Percentiles rank a stretch among this genome's conserved stretches.
These are phyloP conservation scores for Scutellaria baicalensis DNA, from an alignment of 257 asterid genomes.

Conservation along the genomic window DNA sequence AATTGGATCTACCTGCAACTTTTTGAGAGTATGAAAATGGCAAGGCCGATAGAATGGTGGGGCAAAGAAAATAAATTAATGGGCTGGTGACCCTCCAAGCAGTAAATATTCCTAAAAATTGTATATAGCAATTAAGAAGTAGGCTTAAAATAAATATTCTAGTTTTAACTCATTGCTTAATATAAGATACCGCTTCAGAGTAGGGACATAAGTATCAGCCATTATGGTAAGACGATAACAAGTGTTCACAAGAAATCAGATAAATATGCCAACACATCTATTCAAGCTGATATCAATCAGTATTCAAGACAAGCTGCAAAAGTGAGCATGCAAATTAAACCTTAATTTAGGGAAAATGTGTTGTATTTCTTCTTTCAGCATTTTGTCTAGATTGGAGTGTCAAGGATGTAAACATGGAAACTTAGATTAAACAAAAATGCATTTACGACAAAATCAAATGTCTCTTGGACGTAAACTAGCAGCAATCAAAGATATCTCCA, in stretches of 20 bases:
- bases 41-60: neutral
- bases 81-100: neutral
- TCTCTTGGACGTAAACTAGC: neutral
- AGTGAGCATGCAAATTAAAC: neutral
- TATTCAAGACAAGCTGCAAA: neutral
- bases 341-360: neutral
- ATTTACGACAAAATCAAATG: neutral
- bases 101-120: neutral
- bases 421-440: neutral
- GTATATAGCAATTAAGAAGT: neutral
- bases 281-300: neutral
- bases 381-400: neutral
- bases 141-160: neutral
- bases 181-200: neutral
- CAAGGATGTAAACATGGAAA: neutral
- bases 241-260: neutral
- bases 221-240: neutral
- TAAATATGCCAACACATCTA: neutral
- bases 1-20: neutral
- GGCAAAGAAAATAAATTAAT: neutral
- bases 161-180: neutral
- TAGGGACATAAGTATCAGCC: no score
- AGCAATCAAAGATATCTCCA: neutral
- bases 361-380: neutral
- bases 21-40: neutral